Percentiles rank a stretch among this genome's conserved stretches.
phyloP scores from a whole-genome alignment of 1,284 basidiomycete genomes.

The Cryptococcus jaspeensis region DNA sequence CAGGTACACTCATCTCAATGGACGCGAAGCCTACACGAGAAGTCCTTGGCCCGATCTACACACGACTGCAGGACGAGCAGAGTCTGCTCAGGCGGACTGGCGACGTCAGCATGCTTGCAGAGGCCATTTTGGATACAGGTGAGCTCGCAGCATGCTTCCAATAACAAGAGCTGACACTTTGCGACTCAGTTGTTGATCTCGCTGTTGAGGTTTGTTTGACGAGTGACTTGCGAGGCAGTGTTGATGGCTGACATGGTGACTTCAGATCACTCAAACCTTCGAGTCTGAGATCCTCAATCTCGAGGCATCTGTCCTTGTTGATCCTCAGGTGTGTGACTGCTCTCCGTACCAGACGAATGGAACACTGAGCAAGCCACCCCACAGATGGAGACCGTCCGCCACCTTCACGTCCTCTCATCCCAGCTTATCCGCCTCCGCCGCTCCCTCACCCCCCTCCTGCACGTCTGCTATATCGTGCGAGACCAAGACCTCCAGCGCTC shows the following conservation, averaged over 20 bases:
- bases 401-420: constrained; percentile 49
- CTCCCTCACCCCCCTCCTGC: constrained; percentile 43
- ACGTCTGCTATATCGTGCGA: constrained; percentile 46
- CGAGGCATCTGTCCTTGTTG: constrained; percentile 48
- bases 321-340: constrained; percentile 44
- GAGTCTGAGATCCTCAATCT: constrained; percentile 50
- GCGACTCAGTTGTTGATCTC: constrained; percentile 40
- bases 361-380: no score
- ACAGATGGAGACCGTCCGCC: constrained; percentile 49
- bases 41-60: constrained; percentile 48
- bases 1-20: constrained; percentile 48
- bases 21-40: constrained; percentile 37
- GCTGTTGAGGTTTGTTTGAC: constrained; percentile 33
- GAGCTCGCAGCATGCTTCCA: constrained; percentile 8
- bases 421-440: constrained; percentile 49
- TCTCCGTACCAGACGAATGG: no score
- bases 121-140: constrained; percentile 49
- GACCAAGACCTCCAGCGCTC: constrained; percentile 48
- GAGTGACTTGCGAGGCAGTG: no score
- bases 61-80: constrained; percentile 44
- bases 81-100: constrained; percentile 45
- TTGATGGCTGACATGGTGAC: neutral
- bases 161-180: neutral
- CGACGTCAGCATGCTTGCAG: constrained; percentile 50
- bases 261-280: constrained; percentile 47